These are phyloP conservation scores for Fusarium decemcellulare DNA, from an alignment of 2,329 filamentous ascomycete genomes.

Conservation along the genomic window DNA sequence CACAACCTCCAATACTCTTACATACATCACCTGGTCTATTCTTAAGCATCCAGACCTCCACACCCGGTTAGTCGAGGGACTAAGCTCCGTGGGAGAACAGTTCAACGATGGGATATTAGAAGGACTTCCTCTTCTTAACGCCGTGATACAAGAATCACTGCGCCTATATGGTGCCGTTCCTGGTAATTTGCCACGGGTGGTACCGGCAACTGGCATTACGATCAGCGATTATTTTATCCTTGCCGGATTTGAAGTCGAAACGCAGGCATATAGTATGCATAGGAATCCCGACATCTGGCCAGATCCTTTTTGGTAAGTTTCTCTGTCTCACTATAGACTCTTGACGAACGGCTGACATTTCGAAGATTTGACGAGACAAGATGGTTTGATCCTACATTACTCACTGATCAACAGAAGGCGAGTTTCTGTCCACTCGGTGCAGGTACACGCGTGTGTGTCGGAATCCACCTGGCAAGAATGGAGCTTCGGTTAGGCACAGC, in stretches of 20 bases:
- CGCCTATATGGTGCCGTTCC: background rate
- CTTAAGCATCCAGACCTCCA: too few relatives aligned
- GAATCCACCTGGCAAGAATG: background rate
- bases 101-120: background rate
- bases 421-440: too few relatives aligned
- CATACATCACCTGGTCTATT: background rate
- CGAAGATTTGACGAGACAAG: too few relatives aligned
- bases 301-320: background rate
- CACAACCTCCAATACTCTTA: background rate
- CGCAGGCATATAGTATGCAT: background rate
- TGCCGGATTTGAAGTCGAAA: background rate
- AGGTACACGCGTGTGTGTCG: background rate
- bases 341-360: background rate
- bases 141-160: background rate
- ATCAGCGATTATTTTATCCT: background rate
- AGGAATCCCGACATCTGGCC: background rate
- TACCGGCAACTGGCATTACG: background rate
- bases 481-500: background rate
- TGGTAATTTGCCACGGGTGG: background rate
- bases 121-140: background rate
- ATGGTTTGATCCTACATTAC: too few relatives aligned
- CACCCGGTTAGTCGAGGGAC: too few relatives aligned
- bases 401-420: too few relatives aligned
- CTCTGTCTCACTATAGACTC: background rate
- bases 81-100: background rate